Evolutionary conservation across 2,329 filamentous ascomycete species (phyloP), one percentile per base, ranked within the genome.

Genomic region (Hypoxylon sp.): DNA sequence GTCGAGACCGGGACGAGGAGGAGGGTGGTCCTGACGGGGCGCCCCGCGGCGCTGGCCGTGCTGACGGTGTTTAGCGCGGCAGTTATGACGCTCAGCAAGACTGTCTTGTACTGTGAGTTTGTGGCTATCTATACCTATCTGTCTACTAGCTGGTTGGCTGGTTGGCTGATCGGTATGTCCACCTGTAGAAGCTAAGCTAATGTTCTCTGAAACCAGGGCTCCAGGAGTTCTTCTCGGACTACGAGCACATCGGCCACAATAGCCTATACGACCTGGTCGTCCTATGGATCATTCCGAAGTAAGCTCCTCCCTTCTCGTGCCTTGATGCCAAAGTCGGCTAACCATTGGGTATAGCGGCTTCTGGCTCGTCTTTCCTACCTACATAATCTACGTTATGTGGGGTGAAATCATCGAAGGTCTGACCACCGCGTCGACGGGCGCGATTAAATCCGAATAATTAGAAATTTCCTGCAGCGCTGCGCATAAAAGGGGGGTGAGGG

Each of bases 41-140:
- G 79, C 0, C 62, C 71, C 2, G 85, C 80, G 0, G 85, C 79
- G 0, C 19, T 77, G 59, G 83, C 83, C 0, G 74, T 84, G 3
- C 41, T 87, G 17, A 49, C 85, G 2, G 82, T 79, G 4, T 87
- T 86, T 67, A 80, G 81, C 61, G 83, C 83, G 0, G 81, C 83
- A 1, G 80, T 87, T 55, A 87, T 87, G 86, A 88, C 86, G 0
- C 68, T 87, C 10, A 86, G 83, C 79, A 88, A 88, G 81, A 88
- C 86, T n/a, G 73, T 83, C 10, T 74, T 88, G 2, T 88, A 88
- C 72, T 87, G 85, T 86, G 66, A 74, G 84, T 80, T 34, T 34
- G 15, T 20, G 28, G 15, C 3, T 39, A 26, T 13, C 41, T 26
- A 7, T 30, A 34, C 28, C 24, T n/a, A 10, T 54, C 10, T 28